Percentiles rank a stretch among this genome's conserved stretches.
These are phyloP conservation scores for Penicillium sclerotiorum DNA, from an alignment of 2,329 filamentous ascomycete species.

Conservation along the genomic window DNA sequence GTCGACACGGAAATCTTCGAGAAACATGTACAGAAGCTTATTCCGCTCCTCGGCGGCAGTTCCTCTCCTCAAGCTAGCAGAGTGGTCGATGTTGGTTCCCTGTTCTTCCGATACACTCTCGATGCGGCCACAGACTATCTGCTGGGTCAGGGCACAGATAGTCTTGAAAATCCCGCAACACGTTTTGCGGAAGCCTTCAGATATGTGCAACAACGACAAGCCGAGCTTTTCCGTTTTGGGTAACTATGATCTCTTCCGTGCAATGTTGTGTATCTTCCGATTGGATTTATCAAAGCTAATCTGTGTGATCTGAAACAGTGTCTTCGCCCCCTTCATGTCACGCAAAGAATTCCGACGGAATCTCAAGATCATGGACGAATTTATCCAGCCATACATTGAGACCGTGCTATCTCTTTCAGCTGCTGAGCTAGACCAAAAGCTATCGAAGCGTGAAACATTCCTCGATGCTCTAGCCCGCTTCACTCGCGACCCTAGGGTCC, in stretches of 20 bases:
- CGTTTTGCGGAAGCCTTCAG: slow-evolving; percentile 81
- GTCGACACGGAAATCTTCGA: slow-evolving; percentile 84
- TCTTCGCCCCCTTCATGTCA: slow-evolving; percentile 65
- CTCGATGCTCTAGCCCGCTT: slow-evolving; percentile 81
- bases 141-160: slow-evolving; percentile 72
- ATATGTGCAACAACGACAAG: slow-evolving; percentile 75
- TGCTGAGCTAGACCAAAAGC: slow-evolving; percentile 71
- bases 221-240: slow-evolving; percentile 66
- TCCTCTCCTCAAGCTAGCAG: slow-evolving; percentile 26
- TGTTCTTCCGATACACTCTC: slow-evolving; percentile 82
- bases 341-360: slow-evolving; percentile 64
- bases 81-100: slow-evolving; percentile 70
- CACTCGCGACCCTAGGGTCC: slow-evolving; percentile 64
- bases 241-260: slow-evolving; percentile 35
- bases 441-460: slow-evolving; percentile 77
- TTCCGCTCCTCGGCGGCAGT: slow-evolving; percentile 65
- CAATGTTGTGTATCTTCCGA: neutral
- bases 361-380: slow-evolving; percentile 71
- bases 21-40: slow-evolving; percentile 71
- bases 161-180: slow-evolving; percentile 61
- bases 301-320: slow-evolving; percentile 43
- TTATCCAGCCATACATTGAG: slow-evolving; percentile 78
- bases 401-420: slow-evolving; percentile 68
- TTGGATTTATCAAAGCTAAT: slow-evolving; percentile 9
- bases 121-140: slow-evolving; percentile 87